Conservation (phyloP, 148 eudicot genomes). For the Persicaria maculosa region DNA sequence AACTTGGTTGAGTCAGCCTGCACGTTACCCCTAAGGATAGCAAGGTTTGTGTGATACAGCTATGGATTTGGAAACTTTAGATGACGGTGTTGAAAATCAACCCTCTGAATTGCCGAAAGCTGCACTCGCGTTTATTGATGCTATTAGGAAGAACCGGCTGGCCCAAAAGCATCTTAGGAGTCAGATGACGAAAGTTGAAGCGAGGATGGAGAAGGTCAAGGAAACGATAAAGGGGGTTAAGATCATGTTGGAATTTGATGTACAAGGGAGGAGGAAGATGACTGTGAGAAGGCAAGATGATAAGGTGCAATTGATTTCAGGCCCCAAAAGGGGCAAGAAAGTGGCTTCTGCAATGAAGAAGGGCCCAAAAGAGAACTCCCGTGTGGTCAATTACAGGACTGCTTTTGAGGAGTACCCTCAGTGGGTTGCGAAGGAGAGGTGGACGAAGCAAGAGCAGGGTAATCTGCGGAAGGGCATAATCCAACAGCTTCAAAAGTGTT, state of each 20-base stretch:
- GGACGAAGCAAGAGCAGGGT: slow-evolving; percentile 55
- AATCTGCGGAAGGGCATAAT: slow-evolving; percentile 67
- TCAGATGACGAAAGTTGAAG: slow-evolving; percentile 58
- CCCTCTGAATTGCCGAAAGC: slow-evolving; percentile 43
- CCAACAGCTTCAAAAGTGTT: slow-evolving; percentile 58
- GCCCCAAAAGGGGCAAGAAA: slow-evolving; percentile 31
- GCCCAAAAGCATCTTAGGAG: slow-evolving; percentile 66
- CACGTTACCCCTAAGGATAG: too few species aligned
- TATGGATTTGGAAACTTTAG: neutral
- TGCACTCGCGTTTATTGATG: slow-evolving; percentile 70
- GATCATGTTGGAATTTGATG: slow-evolving; percentile 52
- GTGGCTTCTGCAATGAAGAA: slow-evolving; percentile 27
- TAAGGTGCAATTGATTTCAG: slow-evolving; percentile 58
- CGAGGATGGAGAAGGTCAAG: slow-evolving; percentile 62
- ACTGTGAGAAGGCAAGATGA: slow-evolving; percentile 71
- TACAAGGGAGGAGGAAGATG: slow-evolving; percentile 52
- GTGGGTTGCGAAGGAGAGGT: slow-evolving; percentile 42
- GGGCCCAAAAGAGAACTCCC: slow-evolving; percentile 79
- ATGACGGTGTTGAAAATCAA: slow-evolving; percentile 9
- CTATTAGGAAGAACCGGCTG: slow-evolving; percentile 81
- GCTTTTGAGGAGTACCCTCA: slow-evolving; percentile 46
- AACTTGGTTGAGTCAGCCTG: too few species aligned
- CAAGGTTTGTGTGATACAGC: slow-evolving; percentile 7
- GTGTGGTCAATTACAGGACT: slow-evolving; percentile 48
- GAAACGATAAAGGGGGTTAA: slow-evolving; percentile 53